Percentiles rank a stretch among this genome's conserved stretches.
phyloP scores from a whole-genome alignment of 495 filamentous ascomycete species.

The Daldinia grandis region DNA sequence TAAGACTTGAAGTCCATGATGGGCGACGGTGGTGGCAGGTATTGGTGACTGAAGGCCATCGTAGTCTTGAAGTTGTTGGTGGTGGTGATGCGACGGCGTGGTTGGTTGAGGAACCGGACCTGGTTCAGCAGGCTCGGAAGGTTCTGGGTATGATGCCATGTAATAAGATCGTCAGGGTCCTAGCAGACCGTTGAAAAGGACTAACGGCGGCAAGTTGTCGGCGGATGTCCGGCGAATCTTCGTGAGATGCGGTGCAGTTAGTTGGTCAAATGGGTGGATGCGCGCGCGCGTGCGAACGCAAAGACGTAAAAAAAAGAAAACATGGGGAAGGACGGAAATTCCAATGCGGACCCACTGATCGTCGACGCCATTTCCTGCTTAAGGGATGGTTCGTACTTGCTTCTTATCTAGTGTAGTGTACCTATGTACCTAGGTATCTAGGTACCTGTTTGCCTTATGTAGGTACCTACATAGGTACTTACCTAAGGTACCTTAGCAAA shows the following conservation, averaged over 20 bases:
- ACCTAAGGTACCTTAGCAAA: too few species aligned
- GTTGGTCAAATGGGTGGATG: conserved; percentile 20
- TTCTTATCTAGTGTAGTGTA: too few species aligned
- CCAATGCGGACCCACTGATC: conserved; percentile 20
- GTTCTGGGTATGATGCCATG: conserved; percentile 45
- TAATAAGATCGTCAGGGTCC: conserved; percentile 14
- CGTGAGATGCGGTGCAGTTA: conserved; percentile 41
- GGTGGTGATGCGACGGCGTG: conserved; percentile 14
- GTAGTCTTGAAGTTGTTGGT: conserved; percentile 22
- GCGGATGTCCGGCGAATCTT: conserved; percentile 49
- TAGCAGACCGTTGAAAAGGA: conserved; percentile 17
- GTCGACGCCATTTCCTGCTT: neutral
- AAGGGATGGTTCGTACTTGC: conserved; percentile 2
- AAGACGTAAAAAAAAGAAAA: conserved; percentile 14
- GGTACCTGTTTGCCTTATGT: too few species aligned
- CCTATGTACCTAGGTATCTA: neutral
- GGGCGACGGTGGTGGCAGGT: conserved; percentile 46
- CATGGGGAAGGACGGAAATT: conserved; percentile 4
- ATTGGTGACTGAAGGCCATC: conserved; percentile 34
- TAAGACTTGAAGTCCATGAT: conserved; percentile 56
- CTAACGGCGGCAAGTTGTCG: conserved; percentile 46
- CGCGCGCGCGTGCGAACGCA: conserved; percentile 12
- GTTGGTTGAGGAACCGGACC: conserved; percentile 3
- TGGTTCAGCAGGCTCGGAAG: conserved; percentile 19
- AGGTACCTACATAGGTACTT: too few species aligned